These are phyloP conservation scores for Cylindrotheca closterium DNA, from an alignment of 108 stramenopile species.

Conservation along the genomic window DNA sequence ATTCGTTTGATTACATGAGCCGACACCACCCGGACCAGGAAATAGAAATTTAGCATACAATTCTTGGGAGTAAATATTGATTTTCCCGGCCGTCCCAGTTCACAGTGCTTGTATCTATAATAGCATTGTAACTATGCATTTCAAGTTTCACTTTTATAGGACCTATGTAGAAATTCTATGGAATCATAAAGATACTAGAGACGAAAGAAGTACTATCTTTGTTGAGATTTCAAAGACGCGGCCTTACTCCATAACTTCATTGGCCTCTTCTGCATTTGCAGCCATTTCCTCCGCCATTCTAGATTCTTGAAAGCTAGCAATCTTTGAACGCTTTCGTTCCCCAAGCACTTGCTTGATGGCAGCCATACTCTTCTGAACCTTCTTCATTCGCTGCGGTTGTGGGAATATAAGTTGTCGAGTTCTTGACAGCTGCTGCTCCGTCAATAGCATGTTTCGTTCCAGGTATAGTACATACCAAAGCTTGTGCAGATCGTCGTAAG, in stretches of 20 bases:
- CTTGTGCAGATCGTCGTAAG: conserved; percentile 89
- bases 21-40: no score
- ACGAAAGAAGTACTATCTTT: no score
- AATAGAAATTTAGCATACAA: no score
- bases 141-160: no score
- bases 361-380: conserved; percentile 85
- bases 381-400: conserved; percentile 69
- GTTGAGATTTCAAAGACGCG: no score
- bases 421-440: conserved; percentile 73
- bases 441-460: conserved; percentile 90
- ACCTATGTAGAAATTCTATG: no score
- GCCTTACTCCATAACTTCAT: conserved; percentile 14
- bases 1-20: no score
- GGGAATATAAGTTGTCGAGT: conserved; percentile 67
- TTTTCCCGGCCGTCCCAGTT: no score
- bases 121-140: background rate
- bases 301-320: conserved; percentile 30
- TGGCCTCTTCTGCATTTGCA: conserved; percentile 4
- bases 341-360: conserved; percentile 86
- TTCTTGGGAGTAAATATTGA: no score
- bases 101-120: no score
- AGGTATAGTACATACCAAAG: conserved; percentile 94
- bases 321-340: conserved; percentile 78
- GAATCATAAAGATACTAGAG: no score
- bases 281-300: conserved; percentile 15